These are phyloP conservation scores for Naganishia albida DNA, from an alignment of 1,284 basidiomycete species.

Conservation along the genomic window DNA sequence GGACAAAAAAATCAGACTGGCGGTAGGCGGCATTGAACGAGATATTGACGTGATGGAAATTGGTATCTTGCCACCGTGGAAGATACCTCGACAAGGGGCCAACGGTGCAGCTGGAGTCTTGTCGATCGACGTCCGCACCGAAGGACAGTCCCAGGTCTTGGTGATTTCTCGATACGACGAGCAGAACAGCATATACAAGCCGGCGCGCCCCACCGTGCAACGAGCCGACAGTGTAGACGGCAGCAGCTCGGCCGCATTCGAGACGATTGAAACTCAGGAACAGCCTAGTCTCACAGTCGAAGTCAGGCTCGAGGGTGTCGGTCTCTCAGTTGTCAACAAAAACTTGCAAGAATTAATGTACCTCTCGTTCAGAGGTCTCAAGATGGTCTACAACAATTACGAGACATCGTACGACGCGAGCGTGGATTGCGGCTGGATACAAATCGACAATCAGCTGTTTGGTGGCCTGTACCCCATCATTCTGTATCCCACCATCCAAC, in stretches of 20 bases:
- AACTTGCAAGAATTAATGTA: slow-evolving; percentile 89
- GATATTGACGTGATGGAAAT: slow-evolving; percentile 94
- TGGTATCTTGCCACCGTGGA: slow-evolving; percentile 87
- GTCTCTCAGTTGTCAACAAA: slow-evolving; percentile 88
- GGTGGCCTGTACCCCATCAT: slow-evolving; percentile 95
- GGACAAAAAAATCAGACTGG: slow-evolving; percentile 77
- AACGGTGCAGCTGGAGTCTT: slow-evolving; percentile 58
- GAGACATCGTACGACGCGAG: slow-evolving; percentile 77
- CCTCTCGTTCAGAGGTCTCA: slow-evolving; percentile 74
- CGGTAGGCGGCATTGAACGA: slow-evolving; percentile 67
- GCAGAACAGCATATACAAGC: slow-evolving; percentile 86
- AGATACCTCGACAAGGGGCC: slow-evolving; percentile 63
- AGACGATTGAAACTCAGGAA: slow-evolving; percentile 75
- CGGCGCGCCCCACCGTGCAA: slow-evolving; percentile 61
- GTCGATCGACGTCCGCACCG: slow-evolving; percentile 90
- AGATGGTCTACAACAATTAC: slow-evolving; percentile 84
- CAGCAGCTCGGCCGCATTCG: slow-evolving; percentile 63
- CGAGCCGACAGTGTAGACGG: slow-evolving; percentile 72
- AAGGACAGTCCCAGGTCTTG: slow-evolving; percentile 81
- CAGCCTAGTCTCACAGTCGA: slow-evolving; percentile 68
- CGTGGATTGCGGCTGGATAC: slow-evolving; percentile 82
- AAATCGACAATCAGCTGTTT: slow-evolving; percentile 97
- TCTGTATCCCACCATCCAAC: slow-evolving; percentile 88
- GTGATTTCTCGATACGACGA: slow-evolving; percentile 85
- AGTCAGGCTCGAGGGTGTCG: slow-evolving; percentile 85